A percentile compares a stretch with the other conserved stretches of the same genome.
Conservation (phyloP, 2,329 filamentous ascomycete species). For the Apiospora sp. region DNA sequence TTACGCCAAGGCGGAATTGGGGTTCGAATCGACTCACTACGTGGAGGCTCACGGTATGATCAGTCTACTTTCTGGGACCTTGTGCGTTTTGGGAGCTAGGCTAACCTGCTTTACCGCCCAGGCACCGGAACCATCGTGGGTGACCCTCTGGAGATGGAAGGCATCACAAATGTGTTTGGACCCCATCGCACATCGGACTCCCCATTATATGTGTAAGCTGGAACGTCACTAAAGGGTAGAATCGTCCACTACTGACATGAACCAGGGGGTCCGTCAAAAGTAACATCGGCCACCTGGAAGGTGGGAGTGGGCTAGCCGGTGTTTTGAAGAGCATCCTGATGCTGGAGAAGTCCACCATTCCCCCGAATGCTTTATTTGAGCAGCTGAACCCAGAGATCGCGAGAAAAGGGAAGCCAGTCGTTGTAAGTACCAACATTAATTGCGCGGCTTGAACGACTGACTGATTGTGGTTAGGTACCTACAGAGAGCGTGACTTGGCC, state of each 20-base stretch:
- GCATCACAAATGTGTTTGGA: constrained; percentile 54
- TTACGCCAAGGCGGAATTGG: constrained; percentile 56
- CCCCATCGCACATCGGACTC: constrained; percentile 43
- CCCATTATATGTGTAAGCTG: constrained; percentile 63
- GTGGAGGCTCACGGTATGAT: constrained; percentile 53
- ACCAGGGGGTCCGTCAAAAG: neutral
- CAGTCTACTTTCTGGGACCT: neutral
- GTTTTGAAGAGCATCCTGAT: constrained; percentile 60
- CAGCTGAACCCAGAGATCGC: constrained; percentile 52
- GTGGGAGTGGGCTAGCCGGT: constrained; percentile 58
- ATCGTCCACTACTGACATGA: neutral
- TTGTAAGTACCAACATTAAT: no score
- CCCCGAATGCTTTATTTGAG: constrained; percentile 58
- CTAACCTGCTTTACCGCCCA: constrained; percentile 39
- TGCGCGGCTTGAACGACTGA: constrained; percentile 46
- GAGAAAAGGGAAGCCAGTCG: no score
- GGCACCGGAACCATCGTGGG: constrained; percentile 68
- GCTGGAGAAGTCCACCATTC: constrained; percentile 58
- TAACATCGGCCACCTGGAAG: constrained; percentile 60
- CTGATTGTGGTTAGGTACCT: constrained; percentile 57
- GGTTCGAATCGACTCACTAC: constrained; percentile 55
- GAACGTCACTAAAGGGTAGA: constrained; percentile 36
- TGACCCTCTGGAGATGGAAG: constrained; percentile 58
- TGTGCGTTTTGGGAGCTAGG: neutral
- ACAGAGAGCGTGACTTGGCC: constrained; percentile 54